phyloP scores from a whole-genome alignment of 352 stramenopile genomes.

The Globisporangium viniferum region DNA sequence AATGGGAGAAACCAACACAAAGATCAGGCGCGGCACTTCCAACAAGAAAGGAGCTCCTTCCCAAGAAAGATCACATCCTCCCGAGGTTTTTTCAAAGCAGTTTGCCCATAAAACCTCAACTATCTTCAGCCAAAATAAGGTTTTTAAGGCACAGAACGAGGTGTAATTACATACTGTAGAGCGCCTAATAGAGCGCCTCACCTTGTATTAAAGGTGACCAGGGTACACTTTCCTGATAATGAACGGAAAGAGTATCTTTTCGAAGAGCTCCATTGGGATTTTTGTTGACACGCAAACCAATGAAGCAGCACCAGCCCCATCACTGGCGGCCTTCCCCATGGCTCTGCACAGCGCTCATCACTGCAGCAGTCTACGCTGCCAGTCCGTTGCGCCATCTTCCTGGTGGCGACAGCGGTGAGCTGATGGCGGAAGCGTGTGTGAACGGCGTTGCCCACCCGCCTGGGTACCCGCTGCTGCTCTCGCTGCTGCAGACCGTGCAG shows the following conservation, averaged over 20 bases:
- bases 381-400: constrained; percentile 33
- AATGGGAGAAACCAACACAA: constrained; percentile 17
- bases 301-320: neutral
- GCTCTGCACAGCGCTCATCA: constrained; percentile 25
- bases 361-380: constrained; percentile 20
- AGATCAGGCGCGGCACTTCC: constrained; percentile 1
- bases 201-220: neutral
- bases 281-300: neutral
- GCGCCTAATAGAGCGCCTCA: neutral
- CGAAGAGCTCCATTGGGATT: neutral
- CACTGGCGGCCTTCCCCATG: constrained; percentile 9
- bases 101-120: constrained; percentile 2
- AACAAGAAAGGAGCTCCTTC: neutral
- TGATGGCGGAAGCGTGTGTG: constrained; percentile 90
- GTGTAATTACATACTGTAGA: neutral
- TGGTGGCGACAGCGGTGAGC: constrained; percentile 86
- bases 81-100: neutral
- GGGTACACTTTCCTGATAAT: neutral
- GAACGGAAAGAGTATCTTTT: constrained; percentile 10
- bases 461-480: constrained; percentile 89
- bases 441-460: constrained; percentile 90
- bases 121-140: neutral
- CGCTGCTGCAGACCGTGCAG: constrained; percentile 40
- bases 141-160: neutral
- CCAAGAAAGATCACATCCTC: constrained; percentile 5